Conservation (phyloP, 139 green algal genomes). For the Edaphochlamys debaryana region DNA sequence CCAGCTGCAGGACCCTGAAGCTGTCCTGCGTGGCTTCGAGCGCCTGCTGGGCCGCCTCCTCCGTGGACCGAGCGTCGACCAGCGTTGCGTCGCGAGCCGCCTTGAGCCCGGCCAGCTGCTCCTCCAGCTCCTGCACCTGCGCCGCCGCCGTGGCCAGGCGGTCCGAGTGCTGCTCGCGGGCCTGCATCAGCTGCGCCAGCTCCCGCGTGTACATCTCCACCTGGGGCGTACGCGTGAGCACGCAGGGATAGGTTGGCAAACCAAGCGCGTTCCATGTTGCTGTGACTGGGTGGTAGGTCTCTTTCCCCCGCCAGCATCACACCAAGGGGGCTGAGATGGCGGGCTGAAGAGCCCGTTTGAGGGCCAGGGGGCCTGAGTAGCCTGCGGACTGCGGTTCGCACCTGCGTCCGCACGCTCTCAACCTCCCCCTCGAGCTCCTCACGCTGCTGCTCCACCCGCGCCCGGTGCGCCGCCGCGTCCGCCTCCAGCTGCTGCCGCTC, state of each 20-base stretch:
- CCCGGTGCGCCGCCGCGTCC: neutral
- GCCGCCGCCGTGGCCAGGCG: neutral
- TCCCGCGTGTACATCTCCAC: neutral
- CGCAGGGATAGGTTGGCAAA: no score
- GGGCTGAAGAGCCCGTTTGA: no score
- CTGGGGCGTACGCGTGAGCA: neutral
- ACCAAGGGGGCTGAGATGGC: no score
- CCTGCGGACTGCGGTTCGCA: no score
- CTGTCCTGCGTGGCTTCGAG: constrained; percentile 6
- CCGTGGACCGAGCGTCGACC: constrained; percentile 27
- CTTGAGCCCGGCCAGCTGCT: constrained; percentile 17
- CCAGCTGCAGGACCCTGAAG: constrained; percentile 21
- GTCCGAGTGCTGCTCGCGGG: constrained; percentile 3
- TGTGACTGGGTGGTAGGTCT: no score
- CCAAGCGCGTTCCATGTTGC: neutral
- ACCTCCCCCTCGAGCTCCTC: neutral
- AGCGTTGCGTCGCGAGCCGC: constrained; percentile 1
- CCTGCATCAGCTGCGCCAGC: constrained; percentile 6
- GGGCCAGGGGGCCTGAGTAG: no score
- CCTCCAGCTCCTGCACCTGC: constrained; percentile 11
- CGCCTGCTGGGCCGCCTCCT: constrained; percentile 24
- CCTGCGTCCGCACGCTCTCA: constrained; percentile 15
- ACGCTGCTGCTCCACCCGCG: neutral
- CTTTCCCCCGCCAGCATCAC: no score
- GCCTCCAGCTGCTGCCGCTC: neutral